Base-by-base conservation (phyloP, 1,139 yeast species). In the Scheffersomyces stambukii region DNA sequence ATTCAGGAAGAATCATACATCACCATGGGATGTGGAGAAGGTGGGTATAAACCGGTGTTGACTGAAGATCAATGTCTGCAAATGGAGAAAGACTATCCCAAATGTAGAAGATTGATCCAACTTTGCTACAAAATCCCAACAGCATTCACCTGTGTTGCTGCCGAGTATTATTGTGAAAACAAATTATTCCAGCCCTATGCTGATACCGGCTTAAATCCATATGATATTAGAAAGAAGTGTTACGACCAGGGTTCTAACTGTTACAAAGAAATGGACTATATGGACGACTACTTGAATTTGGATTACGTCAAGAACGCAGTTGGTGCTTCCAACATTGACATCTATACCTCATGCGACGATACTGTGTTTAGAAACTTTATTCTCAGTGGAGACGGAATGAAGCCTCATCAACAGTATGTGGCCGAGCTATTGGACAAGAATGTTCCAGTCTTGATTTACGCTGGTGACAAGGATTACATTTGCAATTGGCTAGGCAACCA, bases 131-230 rank as follows among this genome's bases (percentile, higher is more conserved):
- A 72, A 28, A 63, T 82, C 23, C 77, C 79, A 46, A 77, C 84
- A 27, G 82, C 84, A 21, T 81, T 89, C 72, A 67, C 91, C 4
- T 91, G 98, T 72, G 91, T 88, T 30, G 95, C 96, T 10, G 96
- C 97, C 16, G 65, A 78, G 56, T 62, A 84, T 35, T 67, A 80
- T 28, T 67, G 81, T 50, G 44, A 67, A 82, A 19, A 21, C 13
- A 41, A 34, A 18, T 30, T 38, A 31, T 46, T 38, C 15, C 33
- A 31, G 19, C 56, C 55, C 13, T 50, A 50, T 30, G 29, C 34
- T 19, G 43, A 47, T 12, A 40, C 46, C 5, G 97, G 97, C 19
- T 78, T 81, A 54, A 89, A 91, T 51, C 95, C 89, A 28, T 91
- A 91, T 56, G 98, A 91, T 50, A 83, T 91, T 46, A 80, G 98